Conservation (phyloP, 331 rosid genomes). For the Malus hybrid region DNA sequence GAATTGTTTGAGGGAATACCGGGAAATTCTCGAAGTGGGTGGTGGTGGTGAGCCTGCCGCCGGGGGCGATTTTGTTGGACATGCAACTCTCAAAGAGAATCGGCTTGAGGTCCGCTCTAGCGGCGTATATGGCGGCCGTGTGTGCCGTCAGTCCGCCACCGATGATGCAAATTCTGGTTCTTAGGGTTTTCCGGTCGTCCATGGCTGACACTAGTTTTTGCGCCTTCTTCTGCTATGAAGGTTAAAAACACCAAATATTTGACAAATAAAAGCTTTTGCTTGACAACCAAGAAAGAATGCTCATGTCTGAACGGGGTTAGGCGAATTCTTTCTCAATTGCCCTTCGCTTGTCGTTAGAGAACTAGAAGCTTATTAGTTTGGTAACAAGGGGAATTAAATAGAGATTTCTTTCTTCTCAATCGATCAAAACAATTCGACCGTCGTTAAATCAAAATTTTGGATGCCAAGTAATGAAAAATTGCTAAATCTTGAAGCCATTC, state of each 20-base stretch:
- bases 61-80: slow-evolving; percentile 86
- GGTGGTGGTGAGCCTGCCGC: slow-evolving; percentile 83
- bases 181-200: slow-evolving; percentile 28
- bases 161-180: slow-evolving; percentile 63
- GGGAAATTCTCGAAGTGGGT: slow-evolving; percentile 85
- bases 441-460: neutral
- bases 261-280: too few species aligned
- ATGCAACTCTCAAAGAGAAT: slow-evolving; percentile 83
- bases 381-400: too few species aligned
- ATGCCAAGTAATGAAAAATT: neutral
- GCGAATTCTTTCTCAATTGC: too few species aligned
- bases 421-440: too few species aligned
- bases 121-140: slow-evolving; percentile 81
- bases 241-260: too few species aligned
- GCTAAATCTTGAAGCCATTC: neutral
- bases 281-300: too few species aligned
- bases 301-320: too few species aligned
- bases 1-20: slow-evolving; percentile 50
- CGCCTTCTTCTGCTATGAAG: too few species aligned
- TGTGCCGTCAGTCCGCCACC: slow-evolving; percentile 86
- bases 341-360: too few species aligned
- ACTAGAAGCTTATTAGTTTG: too few species aligned
- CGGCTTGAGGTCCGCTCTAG: slow-evolving; percentile 78
- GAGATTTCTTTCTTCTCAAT: too few species aligned
- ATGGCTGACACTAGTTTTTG: slow-evolving; percentile 19